These are phyloP conservation scores for Penicillium sp. DNA, from an alignment of 2,329 filamentous ascomycete species.

Conservation along the genomic window DNA sequence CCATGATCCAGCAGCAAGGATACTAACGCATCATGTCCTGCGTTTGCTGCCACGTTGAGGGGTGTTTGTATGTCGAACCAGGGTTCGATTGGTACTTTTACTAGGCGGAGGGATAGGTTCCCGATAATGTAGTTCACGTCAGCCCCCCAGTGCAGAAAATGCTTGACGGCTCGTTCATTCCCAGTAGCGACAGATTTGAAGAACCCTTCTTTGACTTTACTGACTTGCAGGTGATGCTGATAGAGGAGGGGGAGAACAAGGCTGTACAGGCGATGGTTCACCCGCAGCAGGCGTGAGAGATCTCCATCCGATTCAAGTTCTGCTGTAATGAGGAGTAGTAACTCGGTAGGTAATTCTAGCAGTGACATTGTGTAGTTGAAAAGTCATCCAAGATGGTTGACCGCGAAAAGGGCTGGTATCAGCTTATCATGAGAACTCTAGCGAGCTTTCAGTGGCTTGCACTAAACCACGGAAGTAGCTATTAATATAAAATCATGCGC, in stretches of 20 bases:
- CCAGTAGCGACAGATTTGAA: neutral
- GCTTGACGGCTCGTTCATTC: neutral
- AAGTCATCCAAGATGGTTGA: no score
- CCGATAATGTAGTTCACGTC: neutral
- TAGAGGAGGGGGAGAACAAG: neutral
- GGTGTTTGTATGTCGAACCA: neutral
- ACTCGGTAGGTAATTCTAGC: constrained; percentile 4
- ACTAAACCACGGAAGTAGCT: no score
- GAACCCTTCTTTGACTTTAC: neutral
- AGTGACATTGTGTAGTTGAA: constrained; percentile 8
- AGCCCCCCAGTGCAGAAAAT: neutral
- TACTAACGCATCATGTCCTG: neutral
- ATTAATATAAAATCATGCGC: no score
- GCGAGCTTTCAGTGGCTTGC: no score
- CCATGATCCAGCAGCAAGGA: neutral
- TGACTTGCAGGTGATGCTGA: neutral
- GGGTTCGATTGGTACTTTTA: neutral
- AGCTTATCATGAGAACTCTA: no score
- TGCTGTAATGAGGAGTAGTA: neutral
- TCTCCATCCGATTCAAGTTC: neutral
- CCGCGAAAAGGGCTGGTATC: no score
- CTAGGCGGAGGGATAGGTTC: neutral
- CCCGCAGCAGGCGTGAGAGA: neutral
- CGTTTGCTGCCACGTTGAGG: neutral
- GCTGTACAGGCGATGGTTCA: neutral